A percentile compares a stretch with the other conserved stretches of the same genome.
phyloP scores from a whole-genome alignment of 2,329 filamentous ascomycete species.

The Ophiostoma australiae region DNA sequence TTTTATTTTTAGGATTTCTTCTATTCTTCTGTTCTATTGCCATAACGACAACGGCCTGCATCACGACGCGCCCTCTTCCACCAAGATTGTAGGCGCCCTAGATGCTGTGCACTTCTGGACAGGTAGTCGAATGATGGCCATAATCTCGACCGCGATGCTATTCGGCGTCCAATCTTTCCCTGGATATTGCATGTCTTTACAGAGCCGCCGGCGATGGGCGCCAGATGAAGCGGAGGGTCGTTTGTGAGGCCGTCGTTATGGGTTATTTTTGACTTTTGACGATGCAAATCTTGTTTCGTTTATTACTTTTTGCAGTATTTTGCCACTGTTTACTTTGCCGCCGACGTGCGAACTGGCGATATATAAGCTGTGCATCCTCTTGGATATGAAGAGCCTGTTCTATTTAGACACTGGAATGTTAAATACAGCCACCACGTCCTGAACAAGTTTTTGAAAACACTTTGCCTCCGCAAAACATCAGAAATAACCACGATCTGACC shows the following conservation, averaged over 20 bases:
- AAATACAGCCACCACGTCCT: no score
- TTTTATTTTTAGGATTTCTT: neutral
- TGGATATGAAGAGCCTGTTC: neutral
- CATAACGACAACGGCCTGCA: neutral
- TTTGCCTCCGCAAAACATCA: neutral
- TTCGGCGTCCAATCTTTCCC: neutral
- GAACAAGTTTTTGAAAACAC: neutral
- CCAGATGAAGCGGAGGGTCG: neutral
- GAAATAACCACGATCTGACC: no score
- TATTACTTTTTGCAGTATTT: neutral
- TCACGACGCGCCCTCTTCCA: neutral
- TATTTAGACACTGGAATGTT: no score
- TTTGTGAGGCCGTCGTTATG: neutral
- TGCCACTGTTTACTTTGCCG: neutral
- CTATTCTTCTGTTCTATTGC: neutral
- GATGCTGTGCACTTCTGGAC: neutral
- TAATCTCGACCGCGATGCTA: neutral
- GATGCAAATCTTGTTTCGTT: neutral
- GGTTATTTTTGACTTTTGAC: neutral
- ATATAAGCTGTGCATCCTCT: neutral
- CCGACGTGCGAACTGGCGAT: neutral
- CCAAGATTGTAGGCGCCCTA: neutral
- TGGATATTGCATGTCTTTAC: neutral
- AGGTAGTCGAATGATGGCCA: neutral
- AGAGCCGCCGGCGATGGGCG: conserved; percentile 8